Conservation (phyloP, 1,139 yeast species). For the Keqinozyma sinolaborantium region DNA sequence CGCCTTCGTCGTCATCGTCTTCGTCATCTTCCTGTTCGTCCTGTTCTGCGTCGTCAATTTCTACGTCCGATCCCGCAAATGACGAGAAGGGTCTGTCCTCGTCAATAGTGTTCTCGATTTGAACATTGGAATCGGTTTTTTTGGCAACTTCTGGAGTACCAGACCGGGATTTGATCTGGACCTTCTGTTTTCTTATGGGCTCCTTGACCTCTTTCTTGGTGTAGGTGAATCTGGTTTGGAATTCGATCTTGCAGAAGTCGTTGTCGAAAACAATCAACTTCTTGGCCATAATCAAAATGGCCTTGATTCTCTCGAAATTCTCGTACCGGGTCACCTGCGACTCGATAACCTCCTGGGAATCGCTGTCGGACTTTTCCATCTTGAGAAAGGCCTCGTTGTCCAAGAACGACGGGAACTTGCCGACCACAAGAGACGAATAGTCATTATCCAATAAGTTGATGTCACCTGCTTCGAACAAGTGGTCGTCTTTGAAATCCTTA, state of each 20-base stretch:
- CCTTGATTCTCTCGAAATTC: slow-evolving; percentile 5
- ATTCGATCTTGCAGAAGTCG: slow-evolving; percentile 3
- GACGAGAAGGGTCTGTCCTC: background rate
- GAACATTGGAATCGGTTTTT: background rate
- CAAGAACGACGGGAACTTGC: slow-evolving; percentile 26
- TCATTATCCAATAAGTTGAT: slow-evolving; percentile 33
- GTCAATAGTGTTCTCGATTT: background rate
- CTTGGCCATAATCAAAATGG: slow-evolving; percentile 3
- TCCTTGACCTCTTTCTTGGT: slow-evolving; percentile 3
- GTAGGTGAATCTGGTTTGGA: slow-evolving; percentile 2
- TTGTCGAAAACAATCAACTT: slow-evolving; percentile 5
- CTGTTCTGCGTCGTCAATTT: slow-evolving; percentile 5
- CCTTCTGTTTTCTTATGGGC: slow-evolving; percentile 3
- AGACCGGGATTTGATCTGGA: background rate
- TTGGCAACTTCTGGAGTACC: background rate
- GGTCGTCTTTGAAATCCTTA: slow-evolving; percentile 58
- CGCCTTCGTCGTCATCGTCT: slow-evolving; percentile 6
- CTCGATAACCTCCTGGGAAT: background rate
- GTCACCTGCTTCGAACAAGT: slow-evolving; percentile 28
- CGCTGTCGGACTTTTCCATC: slow-evolving; percentile 4
- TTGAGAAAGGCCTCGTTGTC: slow-evolving; percentile 12
- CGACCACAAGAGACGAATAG: slow-evolving; percentile 14
- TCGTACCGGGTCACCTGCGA: slow-evolving; percentile 6
- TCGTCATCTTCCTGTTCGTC: slow-evolving; percentile 4
- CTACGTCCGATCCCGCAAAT: slow-evolving; percentile 2